Conservation (phyloP, 805 yeast genomes). For the Priceomyces castillae region DNA sequence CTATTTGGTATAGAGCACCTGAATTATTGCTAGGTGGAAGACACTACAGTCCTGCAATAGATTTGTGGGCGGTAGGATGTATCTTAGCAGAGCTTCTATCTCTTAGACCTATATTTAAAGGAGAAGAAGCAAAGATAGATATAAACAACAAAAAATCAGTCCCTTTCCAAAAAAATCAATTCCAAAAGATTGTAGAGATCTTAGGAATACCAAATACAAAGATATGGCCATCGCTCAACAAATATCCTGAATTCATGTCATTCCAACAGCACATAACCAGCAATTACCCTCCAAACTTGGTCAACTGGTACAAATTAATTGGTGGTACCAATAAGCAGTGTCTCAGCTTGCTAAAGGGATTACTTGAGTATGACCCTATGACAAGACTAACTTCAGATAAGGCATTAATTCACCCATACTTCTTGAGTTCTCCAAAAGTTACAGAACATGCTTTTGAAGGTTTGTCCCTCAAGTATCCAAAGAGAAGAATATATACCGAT, state of each 20-base stretch:
- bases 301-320: slow-evolving; percentile 81
- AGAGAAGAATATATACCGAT: slow-evolving; percentile 80
- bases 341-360: slow-evolving; percentile 55
- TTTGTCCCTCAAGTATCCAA: slow-evolving; percentile 71
- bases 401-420: slow-evolving; percentile 76
- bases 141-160: slow-evolving; percentile 74
- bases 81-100: slow-evolving; percentile 88
- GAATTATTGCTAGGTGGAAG: slow-evolving; percentile 87
- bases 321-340: slow-evolving; percentile 75
- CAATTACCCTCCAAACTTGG: slow-evolving; percentile 64
- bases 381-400: slow-evolving; percentile 73
- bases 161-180: slow-evolving; percentile 91
- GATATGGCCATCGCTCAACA: slow-evolving; percentile 75
- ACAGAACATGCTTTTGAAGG: slow-evolving; percentile 78
- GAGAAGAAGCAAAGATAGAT: slow-evolving; percentile 96
- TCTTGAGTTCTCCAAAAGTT: slow-evolving; percentile 66
- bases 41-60: slow-evolving; percentile 90
- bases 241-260: slow-evolving; percentile 75
- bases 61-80: slow-evolving; percentile 95
- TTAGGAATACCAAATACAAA: slow-evolving; percentile 80
- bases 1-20: slow-evolving; percentile 96
- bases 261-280: slow-evolving; percentile 44
- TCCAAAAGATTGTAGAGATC: slow-evolving; percentile 88
- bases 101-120: slow-evolving; percentile 89
- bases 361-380: slow-evolving; percentile 83